Conservation (phyloP, 1,284 basidiomycete species). For the Veloporphyrellus conicus region DNA sequence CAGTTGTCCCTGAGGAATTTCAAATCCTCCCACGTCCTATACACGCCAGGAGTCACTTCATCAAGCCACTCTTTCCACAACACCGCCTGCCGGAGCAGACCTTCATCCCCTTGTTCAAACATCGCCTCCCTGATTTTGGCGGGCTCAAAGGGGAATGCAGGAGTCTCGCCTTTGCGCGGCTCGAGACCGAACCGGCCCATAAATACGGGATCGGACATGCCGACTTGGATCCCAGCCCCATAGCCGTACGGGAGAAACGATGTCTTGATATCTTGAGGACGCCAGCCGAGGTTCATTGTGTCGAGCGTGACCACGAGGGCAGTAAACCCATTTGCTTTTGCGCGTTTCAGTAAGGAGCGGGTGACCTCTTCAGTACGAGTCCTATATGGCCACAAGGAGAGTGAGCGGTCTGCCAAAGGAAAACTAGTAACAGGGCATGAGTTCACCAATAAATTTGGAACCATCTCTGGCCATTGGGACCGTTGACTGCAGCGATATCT, state of each 20-base stretch:
- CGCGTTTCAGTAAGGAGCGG: constrained; percentile 45
- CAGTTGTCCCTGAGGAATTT: constrained; percentile 60
- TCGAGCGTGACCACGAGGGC: constrained; percentile 53
- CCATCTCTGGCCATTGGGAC: constrained; percentile 56
- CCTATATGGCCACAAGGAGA: too few relatives aligned
- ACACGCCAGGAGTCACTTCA: constrained; percentile 56
- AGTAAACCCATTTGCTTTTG: constrained; percentile 48
- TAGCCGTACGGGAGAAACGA: constrained; percentile 36
- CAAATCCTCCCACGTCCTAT: constrained; percentile 62
- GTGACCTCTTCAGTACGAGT: constrained; percentile 42
- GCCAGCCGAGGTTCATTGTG: constrained; percentile 47
- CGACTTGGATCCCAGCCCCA: constrained; percentile 42
- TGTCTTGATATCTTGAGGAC: constrained; percentile 45
- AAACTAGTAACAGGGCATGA: neutral
- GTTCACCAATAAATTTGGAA: constrained; percentile 75
- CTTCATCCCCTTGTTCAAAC: too few relatives aligned
- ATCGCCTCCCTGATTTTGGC: constrained; percentile 37
- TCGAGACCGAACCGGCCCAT: constrained; percentile 39
- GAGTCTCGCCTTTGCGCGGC: constrained; percentile 27
- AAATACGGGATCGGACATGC: constrained; percentile 51
- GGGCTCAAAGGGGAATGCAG: constrained; percentile 56
- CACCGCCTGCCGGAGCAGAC: constrained; percentile 19
- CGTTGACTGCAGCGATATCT: constrained; percentile 64
- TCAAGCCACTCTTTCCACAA: constrained; percentile 54
- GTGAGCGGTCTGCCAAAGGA: too few relatives aligned